A percentile compares a stretch with the other conserved stretches of the same genome.
Conservation (phyloP, 345 rosid species). For the Salix arbutifolia region DNA sequence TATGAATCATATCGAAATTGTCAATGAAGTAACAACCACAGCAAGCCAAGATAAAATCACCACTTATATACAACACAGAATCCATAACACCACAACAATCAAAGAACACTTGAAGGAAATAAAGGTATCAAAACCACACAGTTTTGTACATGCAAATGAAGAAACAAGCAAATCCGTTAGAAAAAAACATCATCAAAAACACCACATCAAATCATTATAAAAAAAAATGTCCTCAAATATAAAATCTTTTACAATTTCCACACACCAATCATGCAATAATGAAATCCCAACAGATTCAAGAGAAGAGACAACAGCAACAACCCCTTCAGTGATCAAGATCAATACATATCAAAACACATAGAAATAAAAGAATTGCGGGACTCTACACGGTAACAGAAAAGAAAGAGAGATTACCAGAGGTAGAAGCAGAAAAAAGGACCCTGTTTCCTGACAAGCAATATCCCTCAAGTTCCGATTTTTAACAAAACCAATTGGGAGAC, state of each 20-base stretch:
- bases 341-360: neutral
- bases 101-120: neutral
- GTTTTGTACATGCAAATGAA: neutral
- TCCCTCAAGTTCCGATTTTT: slow-evolving; percentile 13
- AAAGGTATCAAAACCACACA: neutral
- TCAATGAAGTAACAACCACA: neutral
- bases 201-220: neutral
- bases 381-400: neutral
- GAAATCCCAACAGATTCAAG: neutral
- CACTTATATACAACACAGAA: neutral
- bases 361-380: neutral
- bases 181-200: neutral
- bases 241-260: neutral
- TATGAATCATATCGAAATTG: neutral
- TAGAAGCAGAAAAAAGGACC: slow-evolving; percentile 10
- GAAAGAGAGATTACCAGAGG: slow-evolving; percentile 7
- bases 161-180: neutral
- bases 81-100: neutral
- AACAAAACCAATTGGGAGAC: neutral
- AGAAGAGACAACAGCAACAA: neutral
- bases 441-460: slow-evolving; percentile 13
- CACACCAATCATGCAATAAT: neutral
- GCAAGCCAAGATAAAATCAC: neutral
- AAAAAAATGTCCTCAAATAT: neutral
- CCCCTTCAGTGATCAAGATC: neutral